Evolutionary conservation across 106 monocot genomes (phyloP).

Genomic region (Amphibolis antarctica): DNA sequence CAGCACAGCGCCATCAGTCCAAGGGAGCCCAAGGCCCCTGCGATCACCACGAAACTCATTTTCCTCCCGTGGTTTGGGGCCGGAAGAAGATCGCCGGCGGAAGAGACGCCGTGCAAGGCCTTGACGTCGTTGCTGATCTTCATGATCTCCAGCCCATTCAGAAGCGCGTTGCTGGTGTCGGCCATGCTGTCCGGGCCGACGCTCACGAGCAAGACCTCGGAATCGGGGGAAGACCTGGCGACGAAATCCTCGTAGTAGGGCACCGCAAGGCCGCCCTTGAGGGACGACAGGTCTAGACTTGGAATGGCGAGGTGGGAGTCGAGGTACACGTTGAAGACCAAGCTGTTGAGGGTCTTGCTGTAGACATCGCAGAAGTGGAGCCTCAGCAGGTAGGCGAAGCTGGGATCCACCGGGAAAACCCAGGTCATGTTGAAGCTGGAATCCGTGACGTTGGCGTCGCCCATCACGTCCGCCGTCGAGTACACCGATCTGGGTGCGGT

Average conservation of each 20-base stretch:
- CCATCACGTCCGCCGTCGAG: conserved; percentile 27
- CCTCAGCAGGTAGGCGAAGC: conserved; percentile 40
- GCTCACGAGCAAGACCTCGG: conserved; percentile 24
- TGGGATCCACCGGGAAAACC: conserved; percentile 41
- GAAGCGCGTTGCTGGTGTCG: neutral
- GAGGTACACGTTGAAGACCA: conserved; percentile 53
- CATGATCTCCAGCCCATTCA: conserved; percentile 15
- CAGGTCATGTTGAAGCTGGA: conserved; percentile 56
- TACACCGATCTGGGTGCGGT: conserved; percentile 50
- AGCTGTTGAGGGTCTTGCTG: conserved; percentile 10
- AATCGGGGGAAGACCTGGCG: conserved; percentile 5
- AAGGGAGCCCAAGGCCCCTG: conserved; percentile 24
- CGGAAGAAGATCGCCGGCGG: neutral
- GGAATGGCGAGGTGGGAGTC: conserved; percentile 10
- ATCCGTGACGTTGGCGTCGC: neutral
- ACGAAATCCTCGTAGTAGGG: conserved; percentile 44
- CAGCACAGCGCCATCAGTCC: conserved; percentile 10
- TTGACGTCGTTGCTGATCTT: conserved; percentile 13
- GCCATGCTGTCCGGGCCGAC: conserved; percentile 24
- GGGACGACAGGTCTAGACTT: conserved; percentile 25
- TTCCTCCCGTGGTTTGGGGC: conserved; percentile 4
- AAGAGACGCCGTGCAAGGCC: conserved; percentile 42
- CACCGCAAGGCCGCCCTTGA: conserved; percentile 13
- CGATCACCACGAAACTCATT: conserved; percentile 31
- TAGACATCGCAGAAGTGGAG: conserved; percentile 82